Percentiles rank a stretch among this genome's conserved stretches.
Evolutionary conservation across 2,329 filamentous ascomycete genomes (phyloP).

Genomic region (Westerdykella sp.): DNA sequence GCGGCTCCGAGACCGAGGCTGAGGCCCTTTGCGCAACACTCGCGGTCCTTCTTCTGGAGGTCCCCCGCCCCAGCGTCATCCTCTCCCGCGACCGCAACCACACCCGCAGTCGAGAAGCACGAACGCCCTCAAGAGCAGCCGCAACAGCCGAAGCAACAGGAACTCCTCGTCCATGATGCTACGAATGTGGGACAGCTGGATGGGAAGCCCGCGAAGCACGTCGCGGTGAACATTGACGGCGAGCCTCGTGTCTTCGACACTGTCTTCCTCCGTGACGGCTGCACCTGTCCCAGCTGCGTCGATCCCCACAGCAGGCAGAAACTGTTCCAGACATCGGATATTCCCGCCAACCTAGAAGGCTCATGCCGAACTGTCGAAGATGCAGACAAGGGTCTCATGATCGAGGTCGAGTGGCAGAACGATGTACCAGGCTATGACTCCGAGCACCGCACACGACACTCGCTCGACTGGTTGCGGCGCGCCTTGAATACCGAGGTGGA

Average conservation of each 20-base stretch:
- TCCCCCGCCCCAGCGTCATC: slow-evolving; percentile 13
- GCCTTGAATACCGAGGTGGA: slow-evolving; percentile 28
- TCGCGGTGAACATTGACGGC: slow-evolving; percentile 31
- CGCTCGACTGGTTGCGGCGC: slow-evolving; percentile 27
- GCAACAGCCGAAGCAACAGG: slow-evolving; percentile 2
- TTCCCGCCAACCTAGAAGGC: slow-evolving; percentile 43
- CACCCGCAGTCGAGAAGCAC: slow-evolving; percentile 10
- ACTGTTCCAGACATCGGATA: slow-evolving; percentile 58
- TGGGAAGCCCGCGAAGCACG: slow-evolving; percentile 21
- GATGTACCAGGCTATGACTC: slow-evolving; percentile 45
- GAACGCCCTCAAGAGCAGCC: slow-evolving; percentile 13
- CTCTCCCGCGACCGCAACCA: slow-evolving; percentile 14
- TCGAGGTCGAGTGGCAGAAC: slow-evolving; percentile 58
- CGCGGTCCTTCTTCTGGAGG: slow-evolving; percentile 11
- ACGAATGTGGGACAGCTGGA: slow-evolving; percentile 15
- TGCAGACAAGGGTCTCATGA: slow-evolving; percentile 36
- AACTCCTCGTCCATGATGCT: slow-evolving; percentile 14
- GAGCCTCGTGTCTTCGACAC: slow-evolving; percentile 26
- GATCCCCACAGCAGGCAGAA: slow-evolving; percentile 58
- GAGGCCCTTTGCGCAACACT: background rate
- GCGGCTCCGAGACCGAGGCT: slow-evolving; percentile 1
- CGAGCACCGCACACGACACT: slow-evolving; percentile 39
- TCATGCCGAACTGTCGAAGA: slow-evolving; percentile 31
- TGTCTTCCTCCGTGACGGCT: slow-evolving; percentile 51
- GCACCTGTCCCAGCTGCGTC: slow-evolving; percentile 52